Evolutionary conservation across 495 filamentous ascomycete species (phyloP).

Genomic region (Lepraria neglecta): DNA sequence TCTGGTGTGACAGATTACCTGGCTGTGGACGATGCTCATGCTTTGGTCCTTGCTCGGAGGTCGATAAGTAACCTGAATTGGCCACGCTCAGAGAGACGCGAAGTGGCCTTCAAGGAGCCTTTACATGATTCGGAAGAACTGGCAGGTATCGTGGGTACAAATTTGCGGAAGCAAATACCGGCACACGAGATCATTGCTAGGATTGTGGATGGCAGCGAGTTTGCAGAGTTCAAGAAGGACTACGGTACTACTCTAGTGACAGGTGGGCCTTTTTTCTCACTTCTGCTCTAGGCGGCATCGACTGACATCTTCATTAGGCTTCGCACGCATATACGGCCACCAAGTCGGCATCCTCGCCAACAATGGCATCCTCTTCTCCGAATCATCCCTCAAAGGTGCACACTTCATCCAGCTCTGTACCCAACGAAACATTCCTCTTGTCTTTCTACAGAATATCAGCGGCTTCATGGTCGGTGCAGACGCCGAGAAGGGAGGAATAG

Average conservation of each 20-base stretch:
- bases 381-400: conserved; percentile 84
- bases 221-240: conserved; percentile 90
- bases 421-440: conserved; percentile 78
- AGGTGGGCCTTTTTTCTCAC: conserved; percentile 8
- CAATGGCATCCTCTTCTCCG: conserved; percentile 95
- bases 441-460: conserved; percentile 94
- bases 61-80: conserved; percentile 86
- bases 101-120: conserved; percentile 54
- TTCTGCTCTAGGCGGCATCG: neutral
- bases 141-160: conserved; percentile 80
- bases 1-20: conserved; percentile 96
- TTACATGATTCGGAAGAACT: conserved; percentile 78
- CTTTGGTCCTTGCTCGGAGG: conserved; percentile 76
- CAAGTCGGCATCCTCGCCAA: conserved; percentile 92
- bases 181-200: conserved; percentile 89
- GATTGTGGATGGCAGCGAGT: conserved; percentile 84
- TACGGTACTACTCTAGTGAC: conserved; percentile 90
- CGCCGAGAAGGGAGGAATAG: conserved; percentile 90
- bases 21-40: conserved; percentile 90
- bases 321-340: conserved; percentile 83
- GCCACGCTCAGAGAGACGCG: conserved; percentile 41
- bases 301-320: conserved; percentile 39
- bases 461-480: conserved; percentile 97
- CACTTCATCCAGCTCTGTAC: conserved; percentile 98
- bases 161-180: conserved; percentile 74